phyloP scores from a whole-genome alignment of 1,284 basidiomycete genomes.

The Tilletia indica region DNA sequence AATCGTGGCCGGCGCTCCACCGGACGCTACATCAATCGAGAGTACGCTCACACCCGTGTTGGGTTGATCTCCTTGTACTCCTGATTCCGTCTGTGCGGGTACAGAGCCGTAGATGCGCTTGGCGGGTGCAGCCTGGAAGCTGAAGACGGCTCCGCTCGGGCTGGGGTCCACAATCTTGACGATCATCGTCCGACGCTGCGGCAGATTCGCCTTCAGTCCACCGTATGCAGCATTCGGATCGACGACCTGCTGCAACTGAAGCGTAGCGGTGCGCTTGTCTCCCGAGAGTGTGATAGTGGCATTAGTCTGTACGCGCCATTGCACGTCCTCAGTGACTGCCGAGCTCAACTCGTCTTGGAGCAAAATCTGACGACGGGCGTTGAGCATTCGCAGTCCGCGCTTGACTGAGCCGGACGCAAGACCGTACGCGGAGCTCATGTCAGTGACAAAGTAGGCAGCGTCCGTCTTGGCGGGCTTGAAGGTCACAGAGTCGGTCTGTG shows the following conservation, averaged over 20 bases:
- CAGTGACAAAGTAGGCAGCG: constrained; percentile 77
- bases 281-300: constrained; percentile 61
- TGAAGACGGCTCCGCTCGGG: constrained; percentile 18
- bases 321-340: constrained; percentile 57
- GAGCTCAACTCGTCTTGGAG: constrained; percentile 58
- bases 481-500: constrained; percentile 72
- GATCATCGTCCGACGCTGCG: constrained; percentile 57
- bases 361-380: constrained; percentile 84
- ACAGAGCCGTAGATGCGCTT: constrained; percentile 69
- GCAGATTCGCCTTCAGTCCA: constrained; percentile 25
- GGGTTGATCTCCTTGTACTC: constrained; percentile 65
- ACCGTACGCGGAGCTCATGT: constrained; percentile 78
- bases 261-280: constrained; percentile 63
- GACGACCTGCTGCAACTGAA: constrained; percentile 64
- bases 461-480: constrained; percentile 67
- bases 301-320: constrained; percentile 97
- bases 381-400: constrained; percentile 84
- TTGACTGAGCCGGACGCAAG: constrained; percentile 65
- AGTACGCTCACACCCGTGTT: constrained; percentile 80
- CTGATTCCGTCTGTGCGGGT: constrained; percentile 63
- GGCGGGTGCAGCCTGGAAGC: constrained; percentile 54
- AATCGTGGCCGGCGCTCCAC: constrained; percentile 62
- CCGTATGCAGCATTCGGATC: constrained; percentile 64
- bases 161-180: constrained; percentile 62
- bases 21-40: constrained; percentile 64